Evolutionary conservation across 225 moss, liverwort and hornwort genomes (phyloP).

Genomic region (Asterella californica): DNA sequence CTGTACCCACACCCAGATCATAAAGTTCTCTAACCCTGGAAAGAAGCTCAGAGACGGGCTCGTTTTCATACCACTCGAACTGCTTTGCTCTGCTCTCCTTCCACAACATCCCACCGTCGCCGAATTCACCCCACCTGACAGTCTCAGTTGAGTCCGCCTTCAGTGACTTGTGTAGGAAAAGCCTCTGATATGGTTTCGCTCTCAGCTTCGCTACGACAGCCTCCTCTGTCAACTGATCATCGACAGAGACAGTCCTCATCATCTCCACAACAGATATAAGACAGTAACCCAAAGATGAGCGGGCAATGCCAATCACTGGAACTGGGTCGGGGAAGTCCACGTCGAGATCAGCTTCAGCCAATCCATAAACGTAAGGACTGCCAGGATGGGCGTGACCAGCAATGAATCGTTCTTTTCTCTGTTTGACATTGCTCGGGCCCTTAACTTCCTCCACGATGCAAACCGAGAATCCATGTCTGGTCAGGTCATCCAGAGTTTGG

Average conservation of each 20-base stretch:
- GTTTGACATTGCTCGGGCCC: slow-evolving; percentile 52
- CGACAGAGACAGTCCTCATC: slow-evolving; percentile 69
- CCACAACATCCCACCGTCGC: slow-evolving; percentile 73
- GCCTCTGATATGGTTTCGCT: slow-evolving; percentile 58
- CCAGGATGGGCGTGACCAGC: slow-evolving; percentile 94
- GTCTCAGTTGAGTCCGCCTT: slow-evolving; percentile 49
- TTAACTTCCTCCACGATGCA: slow-evolving; percentile 93
- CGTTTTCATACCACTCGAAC: slow-evolving; percentile 66
- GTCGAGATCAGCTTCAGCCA: slow-evolving; percentile 77
- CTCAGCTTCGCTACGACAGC: slow-evolving; percentile 82
- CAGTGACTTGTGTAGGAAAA: slow-evolving; percentile 68
- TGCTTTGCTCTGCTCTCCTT: slow-evolving; percentile 66
- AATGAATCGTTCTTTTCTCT: slow-evolving; percentile 80
- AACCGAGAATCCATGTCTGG: slow-evolving; percentile 75
- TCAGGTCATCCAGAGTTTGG: slow-evolving; percentile 77
- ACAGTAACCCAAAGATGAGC: slow-evolving; percentile 61
- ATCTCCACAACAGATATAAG: slow-evolving; percentile 70
- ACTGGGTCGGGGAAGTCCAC: slow-evolving; percentile 86
- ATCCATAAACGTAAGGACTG: slow-evolving; percentile 80
- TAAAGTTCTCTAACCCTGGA: slow-evolving; percentile 65
- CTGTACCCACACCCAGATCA: slow-evolving; percentile 47
- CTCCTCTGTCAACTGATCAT: slow-evolving; percentile 86
- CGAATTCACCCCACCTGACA: slow-evolving; percentile 70
- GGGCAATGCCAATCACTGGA: slow-evolving; percentile 59
- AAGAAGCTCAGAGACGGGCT: slow-evolving; percentile 67